Base-by-base conservation (phyloP, 1,284 basidiomycete species). In the Rhodofomes roseus region DNA sequence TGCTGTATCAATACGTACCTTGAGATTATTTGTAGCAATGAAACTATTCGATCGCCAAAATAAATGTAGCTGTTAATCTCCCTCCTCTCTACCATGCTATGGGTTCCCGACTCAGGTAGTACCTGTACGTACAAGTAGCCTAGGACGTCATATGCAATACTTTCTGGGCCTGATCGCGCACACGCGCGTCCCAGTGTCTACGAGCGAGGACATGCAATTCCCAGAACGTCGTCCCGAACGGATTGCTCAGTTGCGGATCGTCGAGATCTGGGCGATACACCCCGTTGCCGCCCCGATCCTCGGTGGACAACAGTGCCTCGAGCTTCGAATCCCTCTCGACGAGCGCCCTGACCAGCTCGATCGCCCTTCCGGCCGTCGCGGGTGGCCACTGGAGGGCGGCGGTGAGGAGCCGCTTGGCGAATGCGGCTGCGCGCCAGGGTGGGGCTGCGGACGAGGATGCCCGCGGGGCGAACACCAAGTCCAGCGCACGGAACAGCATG, bases 381-480 rank as follows among this genome's bases (percentile, higher is more conserved):
- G 92, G 80, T 0, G 96, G 85, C 85, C 94, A 93, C 68, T 91
- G 86, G 51, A 98, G 78, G 14, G 89, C 85, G 27, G 88, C 87
- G 52, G 83, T 84, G 29, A 95, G 78, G 43, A 99, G 80, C 27
- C 97, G 90, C 76, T 98, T 98, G 58, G 91, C 83, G 73, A 99
- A 98, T 1, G 96, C 93, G 22, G 94, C 93, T 25, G 87, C 82
- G 63, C 95, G 87, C 81, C 88, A 90, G 16, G 92, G 81, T 2
- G 95, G 86, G 2, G 86, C 74, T 41, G 81, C 70, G 59, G 75
- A 74, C 39, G 83, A 79, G 66, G 79, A 79, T 54, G 80, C 80
- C 67, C 83, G 85, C 61, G 80, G 87, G 63, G 83, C 85, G 78
- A 97, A 96, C 46, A 88, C 85, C 58, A 92, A 81, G 60, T 86